Conservation (phyloP, 768 basidiomycete species). For the Psilocybe cubensis region DNA sequence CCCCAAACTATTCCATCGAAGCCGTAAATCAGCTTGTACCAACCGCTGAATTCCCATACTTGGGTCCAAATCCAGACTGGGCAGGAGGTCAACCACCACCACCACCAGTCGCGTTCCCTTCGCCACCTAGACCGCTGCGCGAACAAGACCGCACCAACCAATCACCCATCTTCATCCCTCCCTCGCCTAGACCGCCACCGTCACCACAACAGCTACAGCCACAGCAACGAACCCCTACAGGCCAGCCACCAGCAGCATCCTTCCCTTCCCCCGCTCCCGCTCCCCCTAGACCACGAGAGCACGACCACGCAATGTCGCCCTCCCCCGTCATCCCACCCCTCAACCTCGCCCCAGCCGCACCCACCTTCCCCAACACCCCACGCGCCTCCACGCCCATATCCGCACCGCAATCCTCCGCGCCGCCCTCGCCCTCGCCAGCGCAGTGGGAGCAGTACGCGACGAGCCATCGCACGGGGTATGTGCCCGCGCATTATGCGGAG, state of each 20-base stretch:
- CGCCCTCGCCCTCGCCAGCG: neutral
- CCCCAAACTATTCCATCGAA: neutral
- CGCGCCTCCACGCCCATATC: neutral
- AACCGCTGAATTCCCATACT: neutral
- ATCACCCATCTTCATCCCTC: no score
- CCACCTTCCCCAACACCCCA: neutral
- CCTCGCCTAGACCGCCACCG: no score
- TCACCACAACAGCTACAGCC: no score
- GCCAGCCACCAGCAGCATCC: no score
- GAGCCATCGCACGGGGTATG: conserved; percentile 11
- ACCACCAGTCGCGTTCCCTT: no score
- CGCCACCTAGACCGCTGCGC: no score
- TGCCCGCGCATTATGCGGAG: conserved; percentile 16
- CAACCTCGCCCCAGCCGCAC: neutral
- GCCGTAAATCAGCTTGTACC: neutral
- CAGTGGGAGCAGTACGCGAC: neutral
- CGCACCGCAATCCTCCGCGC: neutral
- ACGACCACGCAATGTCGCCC: neutral
- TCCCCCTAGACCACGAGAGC: neutral
- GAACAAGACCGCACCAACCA: no score
- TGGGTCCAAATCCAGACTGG: neutral
- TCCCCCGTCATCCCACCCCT: neutral
- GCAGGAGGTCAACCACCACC: neutral
- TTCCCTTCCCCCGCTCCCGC: neutral
- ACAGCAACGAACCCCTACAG: no score